Evolutionary conservation across 1,284 basidiomycete species (phyloP).

Genomic region (Sporisorium iseilematis-ciliati): DNA sequence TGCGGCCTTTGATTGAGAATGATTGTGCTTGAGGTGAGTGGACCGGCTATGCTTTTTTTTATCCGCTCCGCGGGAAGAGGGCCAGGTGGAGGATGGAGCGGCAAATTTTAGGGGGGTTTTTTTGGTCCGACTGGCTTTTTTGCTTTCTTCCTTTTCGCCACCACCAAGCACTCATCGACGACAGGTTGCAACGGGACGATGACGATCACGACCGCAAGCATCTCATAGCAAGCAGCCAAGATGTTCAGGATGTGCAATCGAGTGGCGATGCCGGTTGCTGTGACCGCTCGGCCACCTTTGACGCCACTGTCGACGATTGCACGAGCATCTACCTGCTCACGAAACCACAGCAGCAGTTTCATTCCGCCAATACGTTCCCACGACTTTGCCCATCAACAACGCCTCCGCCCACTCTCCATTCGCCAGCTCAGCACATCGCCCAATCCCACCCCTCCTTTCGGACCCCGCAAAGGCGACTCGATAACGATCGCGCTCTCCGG

Average conservation of each 20-base stretch:
- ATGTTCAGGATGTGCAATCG: not conserved
- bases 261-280: not conserved
- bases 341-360: not conserved
- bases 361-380: not conserved
- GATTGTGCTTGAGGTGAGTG: not conserved
- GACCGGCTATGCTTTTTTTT: constrained; percentile 13
- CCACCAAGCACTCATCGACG: not conserved
- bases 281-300: not conserved
- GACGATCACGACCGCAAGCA: no score
- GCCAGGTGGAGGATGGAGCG: constrained; percentile 1
- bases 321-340: not conserved
- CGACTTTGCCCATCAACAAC: no score
- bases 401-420: no score
- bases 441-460: constrained; percentile 4
- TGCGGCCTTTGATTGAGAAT: not conserved
- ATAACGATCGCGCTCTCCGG: constrained; percentile 94
- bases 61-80: not conserved
- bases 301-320: not conserved
- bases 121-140: not conserved
- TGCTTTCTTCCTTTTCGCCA: not conserved
- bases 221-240: not conserved
- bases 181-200: not conserved
- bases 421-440: not conserved
- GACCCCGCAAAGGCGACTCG: constrained; percentile 68
- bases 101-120: not conserved